Conservation (phyloP, 1,139 yeast species). For the Blastobotrys illinoisensis region DNA sequence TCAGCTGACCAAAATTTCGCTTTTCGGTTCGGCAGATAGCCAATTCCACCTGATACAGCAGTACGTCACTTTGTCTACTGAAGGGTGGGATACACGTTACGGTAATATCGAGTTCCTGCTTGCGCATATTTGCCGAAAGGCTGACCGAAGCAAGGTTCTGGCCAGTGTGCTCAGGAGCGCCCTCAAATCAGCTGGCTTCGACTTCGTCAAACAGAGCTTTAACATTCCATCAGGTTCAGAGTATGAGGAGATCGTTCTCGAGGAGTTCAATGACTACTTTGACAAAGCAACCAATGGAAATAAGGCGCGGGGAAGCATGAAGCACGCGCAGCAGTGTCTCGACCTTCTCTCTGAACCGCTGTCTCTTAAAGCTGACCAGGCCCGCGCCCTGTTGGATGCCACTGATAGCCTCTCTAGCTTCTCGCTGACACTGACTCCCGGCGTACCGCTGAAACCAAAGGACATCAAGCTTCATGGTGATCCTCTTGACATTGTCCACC, state of each 20-base stretch:
- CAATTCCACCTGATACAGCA: conserved; percentile 7
- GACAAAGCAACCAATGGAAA: conserved; percentile 32
- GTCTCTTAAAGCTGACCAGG: conserved; percentile 16
- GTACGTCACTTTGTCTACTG: neutral
- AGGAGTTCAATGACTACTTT: conserved; percentile 26
- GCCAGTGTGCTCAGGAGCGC: conserved; percentile 5
- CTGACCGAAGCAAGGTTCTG: conserved; percentile 10
- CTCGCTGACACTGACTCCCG: conserved; percentile 27
- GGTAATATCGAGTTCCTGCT: neutral
- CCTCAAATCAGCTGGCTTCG: conserved; percentile 18
- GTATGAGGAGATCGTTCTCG: conserved; percentile 7
- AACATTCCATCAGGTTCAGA: neutral
- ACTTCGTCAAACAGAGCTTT: conserved; percentile 17
- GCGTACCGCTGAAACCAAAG: conserved; percentile 27
- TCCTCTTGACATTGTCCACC: conserved; percentile 28
- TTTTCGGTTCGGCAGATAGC: conserved; percentile 9
- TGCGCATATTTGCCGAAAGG: conserved; percentile 10
- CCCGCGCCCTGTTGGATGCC: conserved; percentile 25
- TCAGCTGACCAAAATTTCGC: conserved; percentile 10
- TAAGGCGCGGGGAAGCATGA: conserved; percentile 28
- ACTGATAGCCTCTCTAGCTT: conserved; percentile 28
- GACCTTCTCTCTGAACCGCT: conserved; percentile 13
- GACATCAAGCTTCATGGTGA: conserved; percentile 23
- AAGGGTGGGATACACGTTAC: conserved; percentile 1
- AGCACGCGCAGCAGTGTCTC: conserved; percentile 26